A percentile compares a stretch with the other conserved stretches of the same genome.
These are phyloP conservation scores for Daldinia caldariorum DNA, from an alignment of 495 filamentous ascomycete genomes.

Conservation along the genomic window DNA sequence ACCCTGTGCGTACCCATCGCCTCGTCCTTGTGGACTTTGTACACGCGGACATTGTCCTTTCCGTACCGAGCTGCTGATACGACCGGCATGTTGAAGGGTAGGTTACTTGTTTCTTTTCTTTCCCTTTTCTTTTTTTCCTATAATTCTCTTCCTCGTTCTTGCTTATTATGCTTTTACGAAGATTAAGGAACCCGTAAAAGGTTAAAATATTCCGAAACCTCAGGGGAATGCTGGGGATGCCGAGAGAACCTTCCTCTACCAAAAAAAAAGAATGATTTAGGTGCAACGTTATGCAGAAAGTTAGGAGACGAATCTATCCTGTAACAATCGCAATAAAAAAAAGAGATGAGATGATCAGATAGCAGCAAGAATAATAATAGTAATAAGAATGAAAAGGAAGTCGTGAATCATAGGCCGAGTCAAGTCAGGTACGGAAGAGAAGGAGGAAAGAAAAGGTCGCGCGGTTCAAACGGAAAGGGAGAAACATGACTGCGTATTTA, in stretches of 20 bases:
- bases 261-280: conserved; percentile 14
- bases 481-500: conserved; percentile 22
- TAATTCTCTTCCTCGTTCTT: conserved; percentile 11
- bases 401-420: conserved; percentile 21
- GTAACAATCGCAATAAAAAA: conserved; percentile 34
- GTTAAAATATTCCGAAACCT: conserved; percentile 12
- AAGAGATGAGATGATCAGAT: conserved; percentile 18
- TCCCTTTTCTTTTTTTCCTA: conserved; percentile 3
- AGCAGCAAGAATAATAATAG: conserved; percentile 4
- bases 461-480: conserved; percentile 15
- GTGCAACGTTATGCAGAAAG: conserved; percentile 35
- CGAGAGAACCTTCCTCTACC: conserved; percentile 25
- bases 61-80: conserved; percentile 84
- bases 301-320: conserved; percentile 32
- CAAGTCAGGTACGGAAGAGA: conserved; percentile 17
- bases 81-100: conserved; percentile 59
- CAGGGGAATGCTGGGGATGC: conserved; percentile 9
- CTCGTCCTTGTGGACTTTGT: conserved; percentile 86
- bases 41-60: conserved; percentile 98
- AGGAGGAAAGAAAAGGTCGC: conserved; percentile 27
- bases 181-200: conserved; percentile 15
- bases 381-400: conserved; percentile 11
- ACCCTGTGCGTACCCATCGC: conserved; percentile 81
- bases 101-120: neutral
- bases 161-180: conserved; percentile 1